A percentile compares a stretch with the other conserved stretches of the same genome.
phyloP scores from a whole-genome alignment of 2,329 filamentous ascomycete species.

The Fusarium verticillioides region DNA sequence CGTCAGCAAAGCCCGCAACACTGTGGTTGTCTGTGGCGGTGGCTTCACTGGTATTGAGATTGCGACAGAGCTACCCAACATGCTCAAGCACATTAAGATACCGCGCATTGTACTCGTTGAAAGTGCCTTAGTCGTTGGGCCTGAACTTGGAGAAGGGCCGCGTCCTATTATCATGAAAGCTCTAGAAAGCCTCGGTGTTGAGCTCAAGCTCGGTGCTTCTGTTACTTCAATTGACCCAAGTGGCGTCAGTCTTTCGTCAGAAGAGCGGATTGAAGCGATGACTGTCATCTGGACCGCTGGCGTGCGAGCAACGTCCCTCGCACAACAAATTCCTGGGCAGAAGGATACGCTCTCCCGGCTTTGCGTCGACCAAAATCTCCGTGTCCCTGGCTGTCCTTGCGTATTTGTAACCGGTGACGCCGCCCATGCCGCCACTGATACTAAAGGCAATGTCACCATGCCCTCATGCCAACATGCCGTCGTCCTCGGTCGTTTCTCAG shows the following conservation, averaged over 20 bases:
- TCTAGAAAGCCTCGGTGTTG: conserved; percentile 43
- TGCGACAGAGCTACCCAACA: conserved; percentile 45
- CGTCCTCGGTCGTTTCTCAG: conserved; percentile 48
- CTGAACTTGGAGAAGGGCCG: conserved; percentile 48
- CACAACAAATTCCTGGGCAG: conserved; percentile 46
- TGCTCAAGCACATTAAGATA: conserved; percentile 26
- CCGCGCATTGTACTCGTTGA: conserved; percentile 46
- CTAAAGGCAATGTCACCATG: conserved; percentile 44
- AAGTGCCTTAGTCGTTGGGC: conserved; percentile 43
- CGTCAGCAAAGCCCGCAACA: conserved; percentile 44
- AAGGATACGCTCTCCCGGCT: conserved; percentile 40
- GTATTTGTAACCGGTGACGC: conserved; percentile 48
- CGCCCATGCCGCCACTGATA: conserved; percentile 42
- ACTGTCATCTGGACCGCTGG: conserved; percentile 54
- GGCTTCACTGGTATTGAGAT: conserved; percentile 52
- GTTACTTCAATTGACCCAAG: conserved; percentile 42
- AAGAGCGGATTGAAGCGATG: conserved; percentile 48
- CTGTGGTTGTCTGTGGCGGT: conserved; percentile 49
- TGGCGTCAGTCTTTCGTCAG: conserved; percentile 43
- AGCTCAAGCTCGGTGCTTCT: conserved; percentile 45
- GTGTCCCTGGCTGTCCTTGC: not conserved
- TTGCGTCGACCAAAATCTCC: conserved; percentile 16
- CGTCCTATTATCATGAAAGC: conserved; percentile 49
- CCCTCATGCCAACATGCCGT: conserved; percentile 56
- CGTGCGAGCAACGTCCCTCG: conserved; percentile 47